These are phyloP conservation scores for Camelina neglecta DNA, from an alignment of 345 rosid genomes.

Conservation along the genomic window DNA sequence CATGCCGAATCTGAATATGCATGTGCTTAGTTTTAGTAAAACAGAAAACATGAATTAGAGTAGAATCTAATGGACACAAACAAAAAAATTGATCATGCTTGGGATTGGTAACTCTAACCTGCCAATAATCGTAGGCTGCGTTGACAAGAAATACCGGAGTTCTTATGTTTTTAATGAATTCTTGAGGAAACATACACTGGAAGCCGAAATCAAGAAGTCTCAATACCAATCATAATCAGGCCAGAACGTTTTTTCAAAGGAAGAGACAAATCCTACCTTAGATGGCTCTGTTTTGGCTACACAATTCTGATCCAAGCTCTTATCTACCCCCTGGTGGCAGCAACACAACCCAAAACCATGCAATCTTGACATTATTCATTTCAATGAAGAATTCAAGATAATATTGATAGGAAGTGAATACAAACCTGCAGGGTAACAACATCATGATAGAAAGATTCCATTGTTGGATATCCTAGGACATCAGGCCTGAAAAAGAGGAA, in stretches of 20 bases:
- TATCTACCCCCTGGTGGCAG: slow-evolving; percentile 57
- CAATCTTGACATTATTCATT: not conserved
- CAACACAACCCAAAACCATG: slow-evolving; percentile 8
- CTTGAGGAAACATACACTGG: slow-evolving; percentile 74
- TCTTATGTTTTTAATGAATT: slow-evolving; percentile 55
- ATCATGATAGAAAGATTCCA: slow-evolving; percentile 63
- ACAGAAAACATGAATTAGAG: slow-evolving; percentile 22
- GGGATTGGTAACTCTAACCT: slow-evolving; percentile 52
- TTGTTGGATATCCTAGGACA: slow-evolving; percentile 59
- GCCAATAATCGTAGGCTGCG: slow-evolving; percentile 92
- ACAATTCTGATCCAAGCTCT: slow-evolving; percentile 61
- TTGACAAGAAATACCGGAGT: slow-evolving; percentile 80
- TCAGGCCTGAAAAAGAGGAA: slow-evolving; percentile 68
- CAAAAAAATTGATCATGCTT: not conserved
- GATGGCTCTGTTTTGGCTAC: slow-evolving; percentile 52
- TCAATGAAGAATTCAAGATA: not conserved
- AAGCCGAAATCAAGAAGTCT: slow-evolving; percentile 22
- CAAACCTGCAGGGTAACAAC: slow-evolving; percentile 69
- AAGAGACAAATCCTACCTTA: slow-evolving; percentile 44
- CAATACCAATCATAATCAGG: slow-evolving; percentile 11
- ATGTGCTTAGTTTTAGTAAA: slow-evolving; percentile 35
- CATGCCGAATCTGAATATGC: slow-evolving; percentile 59
- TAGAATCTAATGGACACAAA: slow-evolving; percentile 3
- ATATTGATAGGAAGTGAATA: slow-evolving; percentile 39
- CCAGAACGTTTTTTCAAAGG: not conserved